phyloP scores from a whole-genome alignment of 1,284 basidiomycete genomes.

The Tremellales sp. region DNA sequence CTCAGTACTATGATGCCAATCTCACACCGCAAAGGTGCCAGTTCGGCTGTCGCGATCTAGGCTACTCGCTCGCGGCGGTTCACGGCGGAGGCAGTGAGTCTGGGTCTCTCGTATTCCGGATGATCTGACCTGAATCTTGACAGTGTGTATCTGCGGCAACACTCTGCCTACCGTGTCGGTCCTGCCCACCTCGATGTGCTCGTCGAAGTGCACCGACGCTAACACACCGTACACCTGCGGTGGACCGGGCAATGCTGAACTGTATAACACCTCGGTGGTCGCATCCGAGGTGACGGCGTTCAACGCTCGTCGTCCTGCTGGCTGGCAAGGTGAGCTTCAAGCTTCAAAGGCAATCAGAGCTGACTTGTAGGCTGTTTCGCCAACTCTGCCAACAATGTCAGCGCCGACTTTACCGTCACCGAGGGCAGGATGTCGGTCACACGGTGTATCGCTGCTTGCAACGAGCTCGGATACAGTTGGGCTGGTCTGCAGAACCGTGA shows the following conservation, averaged over 20 bases:
- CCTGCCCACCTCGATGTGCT: conserved; percentile 3
- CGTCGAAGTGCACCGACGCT: neutral
- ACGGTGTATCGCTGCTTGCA: conserved; percentile 1
- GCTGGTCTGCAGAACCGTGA: conserved; percentile 3
- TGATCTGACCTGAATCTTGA: neutral
- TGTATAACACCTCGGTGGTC: conserved; percentile 5
- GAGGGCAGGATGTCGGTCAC: conserved; percentile 1
- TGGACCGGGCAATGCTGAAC: neutral
- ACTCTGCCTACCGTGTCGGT: neutral
- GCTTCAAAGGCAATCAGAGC: neutral
- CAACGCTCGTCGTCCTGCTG: conserved; percentile 1
- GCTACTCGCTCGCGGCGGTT: conserved; percentile 19
- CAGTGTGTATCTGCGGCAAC: neutral
- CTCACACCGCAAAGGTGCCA: conserved; percentile 6
- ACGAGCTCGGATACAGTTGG: conserved; percentile 3
- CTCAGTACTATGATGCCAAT: neutral
- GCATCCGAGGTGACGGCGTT: neutral
- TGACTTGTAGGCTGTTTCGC: conserved; percentile 3
- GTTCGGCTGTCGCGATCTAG: conserved; percentile 9
- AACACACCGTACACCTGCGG: neutral
- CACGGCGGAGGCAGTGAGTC: conserved; percentile 9
- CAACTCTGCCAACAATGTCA: conserved; percentile 5
- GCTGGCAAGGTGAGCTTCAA: conserved; percentile 3
- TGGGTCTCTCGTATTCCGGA: neutral
- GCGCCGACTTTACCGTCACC: conserved; percentile 1